A percentile compares a stretch with the other conserved stretches of the same genome.
Conservation (phyloP, 805 yeast species). For the Barnettozyma californica region DNA sequence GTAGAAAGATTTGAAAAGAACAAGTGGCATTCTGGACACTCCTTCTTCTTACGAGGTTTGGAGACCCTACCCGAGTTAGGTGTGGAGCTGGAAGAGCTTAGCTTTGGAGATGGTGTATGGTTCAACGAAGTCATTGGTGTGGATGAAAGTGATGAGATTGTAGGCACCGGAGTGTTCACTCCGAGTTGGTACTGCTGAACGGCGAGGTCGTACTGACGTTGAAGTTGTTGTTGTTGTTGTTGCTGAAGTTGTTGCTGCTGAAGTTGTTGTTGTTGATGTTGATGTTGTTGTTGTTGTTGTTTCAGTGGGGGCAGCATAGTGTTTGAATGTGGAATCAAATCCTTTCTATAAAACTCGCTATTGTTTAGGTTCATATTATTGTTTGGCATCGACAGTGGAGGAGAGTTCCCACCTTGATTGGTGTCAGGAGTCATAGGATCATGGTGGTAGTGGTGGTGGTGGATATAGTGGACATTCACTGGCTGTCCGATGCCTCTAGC, state of each 20-base stretch:
- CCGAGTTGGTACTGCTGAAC: not conserved
- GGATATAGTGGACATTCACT: constrained; percentile 9
- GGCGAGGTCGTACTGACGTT: constrained; percentile 6
- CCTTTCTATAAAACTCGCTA: not conserved
- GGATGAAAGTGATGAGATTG: constrained; percentile 12
- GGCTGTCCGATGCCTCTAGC: constrained; percentile 8
- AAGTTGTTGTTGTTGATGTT: constrained; percentile 4
- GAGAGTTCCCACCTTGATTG: not conserved
- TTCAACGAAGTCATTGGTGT: constrained; percentile 17
- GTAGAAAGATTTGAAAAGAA: constrained; percentile 78
- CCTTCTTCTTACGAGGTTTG: constrained; percentile 57
- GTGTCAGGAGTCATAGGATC: constrained; percentile 3
- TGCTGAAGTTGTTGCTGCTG: constrained; percentile 4
- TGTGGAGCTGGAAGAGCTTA: not conserved
- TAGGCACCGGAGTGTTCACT: constrained; percentile 1
- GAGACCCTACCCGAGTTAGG: constrained; percentile 10
- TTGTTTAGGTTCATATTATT: not conserved
- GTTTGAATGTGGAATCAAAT: constrained; percentile 5
- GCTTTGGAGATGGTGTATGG: constrained; percentile 5
- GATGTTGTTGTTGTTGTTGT: constrained; percentile 3
- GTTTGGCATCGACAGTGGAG: not conserved
- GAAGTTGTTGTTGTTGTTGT: constrained; percentile 5
- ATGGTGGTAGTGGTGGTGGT: constrained; percentile 9
- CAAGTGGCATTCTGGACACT: constrained; percentile 64
- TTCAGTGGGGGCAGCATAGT: constrained; percentile 9